A percentile compares a stretch with the other conserved stretches of the same genome.
These are phyloP conservation scores for Scedosporium apiospermum DNA, from an alignment of 2,329 filamentous ascomycete genomes.

Conservation along the genomic window DNA sequence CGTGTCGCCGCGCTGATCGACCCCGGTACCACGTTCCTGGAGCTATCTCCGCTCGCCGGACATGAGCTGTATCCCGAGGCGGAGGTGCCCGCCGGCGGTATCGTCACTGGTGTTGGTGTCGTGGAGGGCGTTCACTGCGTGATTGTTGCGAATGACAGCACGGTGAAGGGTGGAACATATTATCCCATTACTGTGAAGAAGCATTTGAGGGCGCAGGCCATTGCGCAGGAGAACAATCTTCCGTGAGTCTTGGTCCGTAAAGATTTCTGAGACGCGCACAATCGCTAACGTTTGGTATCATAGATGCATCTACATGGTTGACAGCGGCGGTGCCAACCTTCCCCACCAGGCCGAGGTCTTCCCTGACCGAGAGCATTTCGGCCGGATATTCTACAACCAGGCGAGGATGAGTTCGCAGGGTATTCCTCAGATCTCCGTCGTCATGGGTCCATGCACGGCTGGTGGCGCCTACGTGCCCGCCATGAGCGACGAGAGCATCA, in stretches of 20 bases:
- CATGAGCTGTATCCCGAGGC: constrained; percentile 79
- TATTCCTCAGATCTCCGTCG: constrained; percentile 87
- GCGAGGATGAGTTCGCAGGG: constrained; percentile 82
- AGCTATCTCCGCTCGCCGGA: constrained; percentile 86
- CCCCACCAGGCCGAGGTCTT: constrained; percentile 95
- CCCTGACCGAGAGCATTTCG: constrained; percentile 89
- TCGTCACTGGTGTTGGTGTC: constrained; percentile 84
- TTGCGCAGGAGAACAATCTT: constrained; percentile 77
- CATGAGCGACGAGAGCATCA: constrained; percentile 97
- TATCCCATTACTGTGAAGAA: constrained; percentile 98
- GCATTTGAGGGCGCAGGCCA: constrained; percentile 82
- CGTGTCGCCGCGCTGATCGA: constrained; percentile 81
- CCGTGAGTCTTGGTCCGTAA: constrained; percentile 35
- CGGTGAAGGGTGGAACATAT: constrained; percentile 94
- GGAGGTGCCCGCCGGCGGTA: constrained; percentile 79
- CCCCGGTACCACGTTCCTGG: constrained; percentile 80
- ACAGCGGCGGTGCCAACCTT: constrained; percentile 90
- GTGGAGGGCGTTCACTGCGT: constrained; percentile 88
- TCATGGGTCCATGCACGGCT: constrained; percentile 96
- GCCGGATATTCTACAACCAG: constrained; percentile 97
- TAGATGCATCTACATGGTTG: constrained; percentile 87
- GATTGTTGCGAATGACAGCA: constrained; percentile 92
- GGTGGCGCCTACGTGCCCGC: constrained; percentile 92
- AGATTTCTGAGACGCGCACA: too few relatives aligned
- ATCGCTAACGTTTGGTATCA: constrained; percentile 2